phyloP scores from a whole-genome alignment of 75 land plant species.

The Pseudotsuga menziesii region DNA sequence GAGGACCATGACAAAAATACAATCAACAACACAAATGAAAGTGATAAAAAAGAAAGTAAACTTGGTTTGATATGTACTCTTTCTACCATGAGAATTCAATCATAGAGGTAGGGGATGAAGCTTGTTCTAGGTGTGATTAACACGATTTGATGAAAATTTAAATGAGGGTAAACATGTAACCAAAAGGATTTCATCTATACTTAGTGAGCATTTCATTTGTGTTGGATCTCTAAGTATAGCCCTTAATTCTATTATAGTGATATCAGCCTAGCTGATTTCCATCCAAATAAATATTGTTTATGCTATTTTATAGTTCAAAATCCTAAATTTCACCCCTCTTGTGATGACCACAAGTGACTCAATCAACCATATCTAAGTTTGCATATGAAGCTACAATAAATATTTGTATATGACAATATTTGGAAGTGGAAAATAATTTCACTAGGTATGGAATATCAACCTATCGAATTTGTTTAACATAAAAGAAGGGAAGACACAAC shows the following conservation, averaged over 20 bases:
- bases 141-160: not conserved
- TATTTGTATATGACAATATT: slow-evolving; percentile 69
- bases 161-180: not conserved
- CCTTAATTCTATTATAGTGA: slow-evolving; percentile 2
- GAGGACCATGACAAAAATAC: too few relatives aligned
- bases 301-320: slow-evolving; percentile 69
- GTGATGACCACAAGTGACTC: slow-evolving; percentile 93
- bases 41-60: not conserved
- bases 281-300: slow-evolving; percentile 66
- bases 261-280: slow-evolving; percentile 43
- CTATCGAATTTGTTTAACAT: slow-evolving; percentile 17
- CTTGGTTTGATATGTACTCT: not conserved
- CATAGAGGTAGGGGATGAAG: not conserved
- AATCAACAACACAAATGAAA: too few relatives aligned
- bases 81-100: not conserved
- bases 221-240: not conserved
- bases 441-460: slow-evolving; percentile 88
- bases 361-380: slow-evolving; percentile 81
- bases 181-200: not conserved
- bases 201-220: not conserved
- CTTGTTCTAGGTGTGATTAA: not conserved
- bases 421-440: slow-evolving; percentile 73
- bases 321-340: slow-evolving; percentile 89
- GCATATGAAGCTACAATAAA: slow-evolving; percentile 56
- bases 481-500: not conserved